Evolutionary conservation across 2,329 filamentous ascomycete species (phyloP).

Genomic region (Colletotrichum sp.): DNA sequence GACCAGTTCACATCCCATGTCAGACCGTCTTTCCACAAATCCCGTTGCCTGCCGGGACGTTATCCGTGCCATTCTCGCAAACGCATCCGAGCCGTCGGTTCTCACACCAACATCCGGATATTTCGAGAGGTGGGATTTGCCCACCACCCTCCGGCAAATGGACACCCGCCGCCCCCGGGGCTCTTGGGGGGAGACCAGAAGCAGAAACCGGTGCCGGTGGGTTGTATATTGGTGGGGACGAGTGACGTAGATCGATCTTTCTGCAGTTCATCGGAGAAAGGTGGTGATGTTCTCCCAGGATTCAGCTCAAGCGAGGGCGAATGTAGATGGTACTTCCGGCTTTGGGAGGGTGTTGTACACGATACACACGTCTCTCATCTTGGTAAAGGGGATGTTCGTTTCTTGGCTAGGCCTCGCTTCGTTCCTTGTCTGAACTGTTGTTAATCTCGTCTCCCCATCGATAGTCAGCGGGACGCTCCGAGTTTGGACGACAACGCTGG

Average conservation of each 20-base stretch:
- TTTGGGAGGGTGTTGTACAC: neutral
- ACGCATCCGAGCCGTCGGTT: neutral
- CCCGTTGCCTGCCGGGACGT: neutral
- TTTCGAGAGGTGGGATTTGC: neutral
- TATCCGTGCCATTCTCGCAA: neutral
- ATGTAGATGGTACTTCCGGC: conserved; percentile 11
- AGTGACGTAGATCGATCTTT: conserved; percentile 9
- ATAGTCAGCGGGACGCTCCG: neutral
- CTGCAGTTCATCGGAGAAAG: neutral
- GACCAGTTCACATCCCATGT: neutral
- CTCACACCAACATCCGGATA: neutral
- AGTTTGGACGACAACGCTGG: neutral
- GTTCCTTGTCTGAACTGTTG: neutral
- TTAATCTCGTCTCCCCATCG: neutral
- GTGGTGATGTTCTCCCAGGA: neutral
- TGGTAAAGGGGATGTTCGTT: neutral
- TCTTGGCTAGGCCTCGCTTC: neutral
- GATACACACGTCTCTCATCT: neutral
- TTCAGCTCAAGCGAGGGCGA: neutral
- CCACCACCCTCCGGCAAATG: neutral
- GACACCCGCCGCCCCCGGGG: neutral
- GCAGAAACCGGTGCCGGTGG: neutral
- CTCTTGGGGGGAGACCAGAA: neutral
- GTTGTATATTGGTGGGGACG: neutral
- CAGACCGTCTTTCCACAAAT: neutral